Evolutionary conservation across 2,329 filamentous ascomycete genomes (phyloP), one percentile per base, ranked within the genome.

Genomic region (Neospermospora avenae): DNA sequence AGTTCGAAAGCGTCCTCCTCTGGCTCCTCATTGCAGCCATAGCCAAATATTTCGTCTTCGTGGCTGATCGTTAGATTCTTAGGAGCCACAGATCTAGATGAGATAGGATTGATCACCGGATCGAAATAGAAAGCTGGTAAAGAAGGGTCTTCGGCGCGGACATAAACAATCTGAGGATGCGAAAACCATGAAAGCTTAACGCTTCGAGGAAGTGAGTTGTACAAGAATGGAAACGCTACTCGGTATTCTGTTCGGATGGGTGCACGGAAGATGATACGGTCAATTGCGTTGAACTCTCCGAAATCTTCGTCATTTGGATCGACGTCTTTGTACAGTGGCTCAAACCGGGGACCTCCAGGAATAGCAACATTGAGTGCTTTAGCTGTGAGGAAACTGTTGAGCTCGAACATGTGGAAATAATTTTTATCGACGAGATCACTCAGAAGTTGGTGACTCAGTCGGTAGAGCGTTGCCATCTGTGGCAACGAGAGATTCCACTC

Each of bases 271-370:
- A 99, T 99, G 76, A 99, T 99, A 68, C 96, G 91, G 72, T 99
- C 95, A 69, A 99, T 99, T 35, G 95, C 95, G 72, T 99, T 99
- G 81, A 99, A 99, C 76, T 99, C 95, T 76, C 95, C 95, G 76
- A 99, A 99, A 72, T 99, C 95, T 75, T 99, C 95, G 68, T 98
- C 93, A 69, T 99, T 99, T 1, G 95, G 95, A 74, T 99, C 93
- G 63, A 99, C 93, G 70, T 99, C 95, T 77, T 99, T 99, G 81
- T 97, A 99, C 20, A 99, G 75, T 24, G 95, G 95, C 76, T 99
- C 95, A 65, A 99, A 99, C 31, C 95, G 87, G 63, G 95, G 95
- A 10, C 95, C 96, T 73, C 95, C 95, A n/a, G 95, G 95, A 57
- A 99, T 91, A 10, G 96, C 93, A 55, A 99, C 93, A 68, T 99